A percentile compares a stretch with the other conserved stretches of the same genome.
These are phyloP conservation scores for Boletus mariae DNA, from an alignment of 1,284 basidiomycete species.

Conservation along the genomic window DNA sequence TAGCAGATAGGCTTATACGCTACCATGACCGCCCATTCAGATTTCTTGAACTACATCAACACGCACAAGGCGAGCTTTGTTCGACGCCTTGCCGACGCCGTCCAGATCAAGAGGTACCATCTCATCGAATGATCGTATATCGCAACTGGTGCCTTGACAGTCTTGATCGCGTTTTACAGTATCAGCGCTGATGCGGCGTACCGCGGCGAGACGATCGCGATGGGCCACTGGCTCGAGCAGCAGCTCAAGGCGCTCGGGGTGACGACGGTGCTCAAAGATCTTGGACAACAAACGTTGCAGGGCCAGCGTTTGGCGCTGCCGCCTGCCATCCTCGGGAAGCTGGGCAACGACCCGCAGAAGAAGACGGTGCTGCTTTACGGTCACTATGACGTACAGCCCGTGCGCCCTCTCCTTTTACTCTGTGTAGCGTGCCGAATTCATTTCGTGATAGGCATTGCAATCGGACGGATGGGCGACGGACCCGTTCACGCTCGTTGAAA, in stretches of 20 bases:
- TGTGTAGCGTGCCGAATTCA: neutral
- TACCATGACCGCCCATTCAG: conserved; percentile 37
- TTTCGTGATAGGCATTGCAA: conserved; percentile 49
- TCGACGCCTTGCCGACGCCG: conserved; percentile 75
- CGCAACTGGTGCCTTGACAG: neutral
- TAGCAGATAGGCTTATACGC: neutral
- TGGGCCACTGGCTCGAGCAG: conserved; percentile 77
- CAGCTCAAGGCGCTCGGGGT: conserved; percentile 77
- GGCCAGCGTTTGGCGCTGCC: conserved; percentile 79
- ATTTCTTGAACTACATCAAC: conserved; percentile 66
- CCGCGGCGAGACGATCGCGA: conserved; percentile 74
- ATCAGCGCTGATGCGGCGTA: conserved; percentile 65
- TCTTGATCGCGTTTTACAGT: conserved; percentile 35
- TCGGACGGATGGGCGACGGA: conserved; percentile 92
- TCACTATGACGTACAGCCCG: conserved; percentile 85
- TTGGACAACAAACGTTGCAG: conserved; percentile 83
- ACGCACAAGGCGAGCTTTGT: conserved; percentile 73
- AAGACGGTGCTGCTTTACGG: conserved; percentile 93
- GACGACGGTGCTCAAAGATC: conserved; percentile 65
- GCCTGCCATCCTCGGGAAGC: conserved; percentile 81
- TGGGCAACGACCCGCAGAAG: conserved; percentile 83
- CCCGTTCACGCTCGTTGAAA: conserved; percentile 78
- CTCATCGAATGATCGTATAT: neutral
- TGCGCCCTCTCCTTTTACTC: conserved; percentile 33
- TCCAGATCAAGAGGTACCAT: conserved; percentile 80